These are phyloP conservation scores for Aureobasidium sp. DNA, from an alignment of 2,329 filamentous ascomycete species.

Conservation along the genomic window DNA sequence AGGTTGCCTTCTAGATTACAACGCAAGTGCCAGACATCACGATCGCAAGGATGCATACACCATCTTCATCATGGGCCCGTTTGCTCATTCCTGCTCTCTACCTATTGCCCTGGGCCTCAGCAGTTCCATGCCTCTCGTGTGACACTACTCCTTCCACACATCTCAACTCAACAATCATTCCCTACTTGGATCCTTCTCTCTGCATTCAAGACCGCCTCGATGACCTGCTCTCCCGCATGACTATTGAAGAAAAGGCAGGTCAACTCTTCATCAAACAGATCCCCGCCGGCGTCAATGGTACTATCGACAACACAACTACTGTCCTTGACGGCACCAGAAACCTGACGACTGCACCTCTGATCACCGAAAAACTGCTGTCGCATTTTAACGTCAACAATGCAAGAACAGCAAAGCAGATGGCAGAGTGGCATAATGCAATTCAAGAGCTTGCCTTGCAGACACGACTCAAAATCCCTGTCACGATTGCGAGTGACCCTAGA, in stretches of 20 bases:
- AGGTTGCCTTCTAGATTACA: not conserved
- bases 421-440: constrained; percentile 6
- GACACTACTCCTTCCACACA: not conserved
- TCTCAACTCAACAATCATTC: not conserved
- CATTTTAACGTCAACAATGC: constrained; percentile 59
- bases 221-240: constrained; percentile 67
- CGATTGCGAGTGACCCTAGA: constrained; percentile 42
- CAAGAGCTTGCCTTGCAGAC: not conserved
- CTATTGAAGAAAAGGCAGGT: constrained; percentile 63
- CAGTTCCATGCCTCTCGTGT: not conserved
- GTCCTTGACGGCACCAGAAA: not conserved
- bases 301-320: not conserved
- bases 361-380: constrained; percentile 63
- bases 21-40: not conserved
- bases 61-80: not conserved
- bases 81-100: not conserved
- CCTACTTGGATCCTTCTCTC: constrained; percentile 2
- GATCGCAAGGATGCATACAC: not conserved
- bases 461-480: not conserved
- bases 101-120: not conserved
- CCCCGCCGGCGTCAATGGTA: constrained; percentile 28
- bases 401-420: constrained; percentile 61
- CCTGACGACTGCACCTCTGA: constrained; percentile 49
- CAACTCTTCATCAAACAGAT: constrained; percentile 41
- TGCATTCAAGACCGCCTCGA: constrained; percentile 55